These are phyloP conservation scores for Dalbergia cultrata DNA, from an alignment of 306 rosid species.

Conservation along the genomic window DNA sequence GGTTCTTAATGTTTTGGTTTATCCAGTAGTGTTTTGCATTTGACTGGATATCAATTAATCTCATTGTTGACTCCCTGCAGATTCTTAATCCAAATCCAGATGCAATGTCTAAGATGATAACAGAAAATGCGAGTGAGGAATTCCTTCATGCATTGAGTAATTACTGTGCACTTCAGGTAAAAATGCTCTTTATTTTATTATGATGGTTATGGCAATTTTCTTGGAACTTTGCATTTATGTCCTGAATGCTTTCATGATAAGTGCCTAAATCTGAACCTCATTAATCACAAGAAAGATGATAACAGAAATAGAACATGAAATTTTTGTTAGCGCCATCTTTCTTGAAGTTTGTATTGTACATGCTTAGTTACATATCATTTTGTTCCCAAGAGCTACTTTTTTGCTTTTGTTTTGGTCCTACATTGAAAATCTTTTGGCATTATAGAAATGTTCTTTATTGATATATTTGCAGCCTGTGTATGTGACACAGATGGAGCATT, in stretches of 20 bases:
- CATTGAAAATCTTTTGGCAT: not conserved
- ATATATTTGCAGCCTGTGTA: not conserved
- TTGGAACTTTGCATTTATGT: conserved; percentile 13
- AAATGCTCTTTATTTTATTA: conserved; percentile 28
- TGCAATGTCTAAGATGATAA: conserved; percentile 98
- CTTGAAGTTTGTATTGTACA: conserved; percentile 11
- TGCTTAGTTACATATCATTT: conserved; percentile 11
- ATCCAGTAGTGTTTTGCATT: conserved; percentile 22
- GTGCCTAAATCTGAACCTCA: conserved; percentile 12
- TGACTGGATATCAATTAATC: conserved; percentile 35
- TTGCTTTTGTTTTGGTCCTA: conserved; percentile 10
- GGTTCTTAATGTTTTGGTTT: conserved; percentile 33
- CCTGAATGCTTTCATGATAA: conserved; percentile 35
- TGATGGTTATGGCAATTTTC: conserved; percentile 15
- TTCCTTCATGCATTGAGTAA: conserved; percentile 89
- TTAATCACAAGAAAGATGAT: not conserved
- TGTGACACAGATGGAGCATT: conserved; percentile 13
- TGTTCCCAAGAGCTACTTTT: conserved; percentile 20
- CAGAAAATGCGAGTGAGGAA: conserved; percentile 99
- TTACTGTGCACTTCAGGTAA: conserved; percentile 99
- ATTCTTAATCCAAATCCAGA: conserved; percentile 99
- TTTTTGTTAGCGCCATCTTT: conserved; percentile 5
- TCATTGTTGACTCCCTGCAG: conserved; percentile 58
- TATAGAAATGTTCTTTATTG: conserved; percentile 17
- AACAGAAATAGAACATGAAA: not conserved